Evolutionary conservation across 1,284 basidiomycete species (phyloP).

Genomic region (Ganoderma leucocontextum): DNA sequence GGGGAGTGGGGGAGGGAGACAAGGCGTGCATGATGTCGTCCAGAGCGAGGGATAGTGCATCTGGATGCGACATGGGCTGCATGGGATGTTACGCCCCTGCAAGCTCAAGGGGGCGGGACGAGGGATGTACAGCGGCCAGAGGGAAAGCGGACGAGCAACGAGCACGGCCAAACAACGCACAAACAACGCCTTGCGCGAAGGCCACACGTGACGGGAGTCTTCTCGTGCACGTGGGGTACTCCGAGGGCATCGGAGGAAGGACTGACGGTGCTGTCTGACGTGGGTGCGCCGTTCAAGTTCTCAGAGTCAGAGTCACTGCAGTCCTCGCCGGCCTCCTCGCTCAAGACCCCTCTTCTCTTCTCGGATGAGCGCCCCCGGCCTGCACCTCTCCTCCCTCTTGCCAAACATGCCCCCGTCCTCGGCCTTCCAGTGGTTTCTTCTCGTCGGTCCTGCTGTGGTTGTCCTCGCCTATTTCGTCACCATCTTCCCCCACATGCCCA

Average conservation of each 20-base stretch:
- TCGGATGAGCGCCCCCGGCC: conserved; percentile 22
- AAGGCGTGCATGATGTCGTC: conserved; percentile 52
- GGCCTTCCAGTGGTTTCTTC: conserved; percentile 58
- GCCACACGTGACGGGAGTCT: conserved; percentile 33
- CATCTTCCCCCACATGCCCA: conserved; percentile 67
- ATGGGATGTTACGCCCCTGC: conserved; percentile 22
- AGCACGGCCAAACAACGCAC: conserved; percentile 30
- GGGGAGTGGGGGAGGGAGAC: conserved; percentile 49
- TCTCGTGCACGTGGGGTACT: conserved; percentile 22
- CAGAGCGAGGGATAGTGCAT: conserved; percentile 46
- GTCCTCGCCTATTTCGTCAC: conserved; percentile 67
- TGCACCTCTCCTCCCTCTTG: conserved; percentile 23
- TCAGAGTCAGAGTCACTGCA: neutral
- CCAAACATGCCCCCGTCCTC: conserved; percentile 41
- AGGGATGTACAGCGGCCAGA: conserved; percentile 6
- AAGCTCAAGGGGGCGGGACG: conserved; percentile 12
- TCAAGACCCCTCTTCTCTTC: neutral
- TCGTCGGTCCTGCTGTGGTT: conserved; percentile 66
- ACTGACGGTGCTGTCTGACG: neutral
- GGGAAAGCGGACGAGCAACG: conserved; percentile 21
- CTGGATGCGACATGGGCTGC: conserved; percentile 24
- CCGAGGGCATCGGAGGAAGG: conserved; percentile 20
- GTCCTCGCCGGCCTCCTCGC: neutral
- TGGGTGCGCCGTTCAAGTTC: neutral
- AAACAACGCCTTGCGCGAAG: conserved; percentile 37